Percentiles rank a stretch among this genome's conserved stretches.
Evolutionary conservation across 148 eudicot genomes (phyloP).

Genomic region (Rhododendron vialii): DNA sequence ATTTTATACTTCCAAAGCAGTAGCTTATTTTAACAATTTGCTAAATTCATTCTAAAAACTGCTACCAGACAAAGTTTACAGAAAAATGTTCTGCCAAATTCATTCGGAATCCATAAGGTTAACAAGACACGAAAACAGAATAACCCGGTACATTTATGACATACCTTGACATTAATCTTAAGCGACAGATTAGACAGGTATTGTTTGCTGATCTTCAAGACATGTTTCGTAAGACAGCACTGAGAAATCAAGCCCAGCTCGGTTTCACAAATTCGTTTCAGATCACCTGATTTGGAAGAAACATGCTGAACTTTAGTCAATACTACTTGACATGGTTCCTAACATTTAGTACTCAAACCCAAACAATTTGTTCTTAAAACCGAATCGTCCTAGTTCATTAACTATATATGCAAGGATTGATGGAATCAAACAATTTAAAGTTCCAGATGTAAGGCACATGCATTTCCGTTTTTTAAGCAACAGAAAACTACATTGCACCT

Average conservation of each 20-base stretch:
- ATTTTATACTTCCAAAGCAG: background rate
- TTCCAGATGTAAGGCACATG: background rate
- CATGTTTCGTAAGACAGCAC: slow-evolving; percentile 77
- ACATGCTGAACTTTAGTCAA: background rate
- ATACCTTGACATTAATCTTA: slow-evolving; percentile 90
- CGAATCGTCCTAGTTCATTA: background rate
- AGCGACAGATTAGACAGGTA: slow-evolving; percentile 77
- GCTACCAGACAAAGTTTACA: background rate
- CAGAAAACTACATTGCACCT: background rate
- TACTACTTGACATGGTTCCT: background rate
- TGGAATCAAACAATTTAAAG: background rate
- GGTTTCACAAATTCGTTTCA: slow-evolving; percentile 85
- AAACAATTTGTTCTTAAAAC: background rate
- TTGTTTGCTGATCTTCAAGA: slow-evolving; percentile 62
- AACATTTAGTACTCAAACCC: background rate
- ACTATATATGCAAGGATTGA: background rate
- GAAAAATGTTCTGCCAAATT: background rate
- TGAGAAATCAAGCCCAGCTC: slow-evolving; percentile 83
- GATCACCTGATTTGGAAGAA: slow-evolving; percentile 40
- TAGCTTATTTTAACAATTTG: background rate
- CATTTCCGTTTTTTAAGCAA: background rate
- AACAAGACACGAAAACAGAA: background rate
- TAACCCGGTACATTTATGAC: background rate
- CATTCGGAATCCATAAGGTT: background rate
- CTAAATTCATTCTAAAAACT: background rate